Conservation (phyloP, 1,284 basidiomycete genomes). For the Pseudozyma sp. region DNA sequence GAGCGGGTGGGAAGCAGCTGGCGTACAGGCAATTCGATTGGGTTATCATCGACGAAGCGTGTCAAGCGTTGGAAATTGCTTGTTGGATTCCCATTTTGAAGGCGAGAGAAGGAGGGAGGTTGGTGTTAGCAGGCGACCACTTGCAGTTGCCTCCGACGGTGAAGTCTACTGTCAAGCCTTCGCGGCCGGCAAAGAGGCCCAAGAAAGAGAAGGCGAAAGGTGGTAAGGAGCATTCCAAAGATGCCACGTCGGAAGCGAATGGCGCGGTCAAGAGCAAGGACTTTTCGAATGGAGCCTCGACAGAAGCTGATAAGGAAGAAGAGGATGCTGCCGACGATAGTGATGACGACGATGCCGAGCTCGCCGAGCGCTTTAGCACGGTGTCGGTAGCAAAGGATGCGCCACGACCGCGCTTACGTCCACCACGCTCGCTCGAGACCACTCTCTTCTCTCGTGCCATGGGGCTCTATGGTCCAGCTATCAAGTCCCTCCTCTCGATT, state of each 20-base stretch:
- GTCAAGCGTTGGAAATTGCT: slow-evolving; percentile 93
- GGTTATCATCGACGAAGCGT: slow-evolving; percentile 90
- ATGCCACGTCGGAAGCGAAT: not conserved
- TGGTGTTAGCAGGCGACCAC: slow-evolving; percentile 70
- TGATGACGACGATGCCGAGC: not conserved
- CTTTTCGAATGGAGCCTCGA: slow-evolving; percentile 4
- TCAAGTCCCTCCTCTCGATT: slow-evolving; percentile 84
- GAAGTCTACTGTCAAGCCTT: slow-evolving; percentile 53
- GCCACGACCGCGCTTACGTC: slow-evolving; percentile 70
- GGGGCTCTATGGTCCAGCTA: slow-evolving; percentile 81
- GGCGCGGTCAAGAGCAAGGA: slow-evolving; percentile 7
- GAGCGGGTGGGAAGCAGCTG: slow-evolving; percentile 67
- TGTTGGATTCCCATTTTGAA: slow-evolving; percentile 92
- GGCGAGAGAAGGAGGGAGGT: slow-evolving; percentile 36
- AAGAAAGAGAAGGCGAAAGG: not conserved
- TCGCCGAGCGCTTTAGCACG: slow-evolving; percentile 11
- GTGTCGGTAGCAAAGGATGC: not conserved
- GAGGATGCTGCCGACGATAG: slow-evolving; percentile 8
- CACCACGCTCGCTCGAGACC: slow-evolving; percentile 82
- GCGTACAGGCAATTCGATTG: slow-evolving; percentile 77
- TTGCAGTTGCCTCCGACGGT: slow-evolving; percentile 86
- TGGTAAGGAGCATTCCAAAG: not conserved
- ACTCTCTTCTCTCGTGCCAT: slow-evolving; percentile 93
- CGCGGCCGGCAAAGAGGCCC: not conserved
- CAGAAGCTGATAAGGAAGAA: slow-evolving; percentile 5